These are phyloP conservation scores for Dendrocalamus latiflorus DNA, from an alignment of 202 grass and related monocot genomes.

Conservation along the genomic window DNA sequence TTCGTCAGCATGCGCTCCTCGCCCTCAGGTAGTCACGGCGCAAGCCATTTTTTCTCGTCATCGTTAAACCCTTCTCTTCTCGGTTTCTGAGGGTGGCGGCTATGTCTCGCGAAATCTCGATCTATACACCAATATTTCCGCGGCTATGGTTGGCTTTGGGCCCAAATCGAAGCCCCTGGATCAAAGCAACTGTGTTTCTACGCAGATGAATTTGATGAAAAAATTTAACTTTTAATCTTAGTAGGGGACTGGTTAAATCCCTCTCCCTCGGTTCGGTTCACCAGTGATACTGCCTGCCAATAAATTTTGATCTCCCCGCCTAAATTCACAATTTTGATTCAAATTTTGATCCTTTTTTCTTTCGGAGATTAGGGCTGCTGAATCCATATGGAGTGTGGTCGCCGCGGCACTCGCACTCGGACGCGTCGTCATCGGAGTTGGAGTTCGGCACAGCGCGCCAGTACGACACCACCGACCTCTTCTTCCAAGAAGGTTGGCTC, in stretches of 20 bases:
- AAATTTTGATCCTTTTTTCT: not conserved
- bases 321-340: not conserved
- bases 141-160: not conserved
- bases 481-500: slow-evolving; percentile 79
- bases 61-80: slow-evolving; percentile 21
- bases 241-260: slow-evolving; percentile 28
- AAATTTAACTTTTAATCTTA: not conserved
- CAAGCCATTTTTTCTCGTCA: slow-evolving; percentile 10
- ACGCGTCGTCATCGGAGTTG: slow-evolving; percentile 69
- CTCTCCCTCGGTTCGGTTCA: not conserved
- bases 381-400: slow-evolving; percentile 85
- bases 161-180: not conserved
- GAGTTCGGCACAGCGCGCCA: slow-evolving; percentile 83
- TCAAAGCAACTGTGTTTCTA: not conserved
- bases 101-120: slow-evolving; percentile 27
- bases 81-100: slow-evolving; percentile 4
- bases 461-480: slow-evolving; percentile 59
- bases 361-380: slow-evolving; percentile 38
- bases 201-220: not conserved
- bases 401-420: slow-evolving; percentile 41
- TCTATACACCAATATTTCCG: slow-evolving; percentile 27
- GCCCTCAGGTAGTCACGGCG: slow-evolving; percentile 57
- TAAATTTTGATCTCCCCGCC: slow-evolving; percentile 4
- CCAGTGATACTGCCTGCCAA: not conserved
- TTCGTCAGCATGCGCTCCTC: slow-evolving; percentile 86